Percentiles rank a stretch among this genome's conserved stretches.
Conservation (phyloP, 108 stramenopile species). For the Nannochloropsis gaditana region DNA sequence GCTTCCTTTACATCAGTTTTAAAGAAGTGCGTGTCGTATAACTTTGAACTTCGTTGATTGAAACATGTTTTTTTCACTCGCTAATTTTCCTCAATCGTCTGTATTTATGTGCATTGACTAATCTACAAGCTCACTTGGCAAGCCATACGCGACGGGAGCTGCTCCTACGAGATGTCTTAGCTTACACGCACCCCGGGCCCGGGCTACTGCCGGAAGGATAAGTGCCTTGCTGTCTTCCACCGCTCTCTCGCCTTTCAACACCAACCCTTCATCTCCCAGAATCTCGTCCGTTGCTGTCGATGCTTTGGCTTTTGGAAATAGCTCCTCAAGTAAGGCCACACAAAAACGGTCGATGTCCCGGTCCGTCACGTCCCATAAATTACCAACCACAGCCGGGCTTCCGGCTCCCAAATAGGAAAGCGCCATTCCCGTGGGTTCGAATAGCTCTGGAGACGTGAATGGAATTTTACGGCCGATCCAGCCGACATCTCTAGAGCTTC, state of each 20-base stretch:
- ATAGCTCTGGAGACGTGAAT: slow-evolving; percentile 53
- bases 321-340: slow-evolving; percentile 31
- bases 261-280: slow-evolving; percentile 41
- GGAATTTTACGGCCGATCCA: slow-evolving; percentile 24
- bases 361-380: slow-evolving; percentile 98
- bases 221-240: slow-evolving; percentile 54
- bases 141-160: slow-evolving; percentile 88
- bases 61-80: no score
- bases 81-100: no score
- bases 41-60: no score
- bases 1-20: no score
- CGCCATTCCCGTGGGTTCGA: slow-evolving; percentile 89
- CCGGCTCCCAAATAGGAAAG: slow-evolving; percentile 79
- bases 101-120: not conserved
- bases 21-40: no score
- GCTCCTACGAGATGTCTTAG: slow-evolving; percentile 77
- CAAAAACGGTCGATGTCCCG: slow-evolving; percentile 86
- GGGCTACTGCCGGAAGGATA: slow-evolving; percentile 70
- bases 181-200: slow-evolving; percentile 76
- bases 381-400: slow-evolving; percentile 87
- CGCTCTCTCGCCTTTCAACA: slow-evolving; percentile 30
- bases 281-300: slow-evolving; percentile 42
- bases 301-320: slow-evolving; percentile 19
- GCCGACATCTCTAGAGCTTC: not conserved
- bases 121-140: slow-evolving; percentile 57